Percentiles rank a stretch among this genome's conserved stretches.
Evolutionary conservation across 371 early-diverging fungal genomes (phyloP).

Genomic region (Blakeslea trispora): DNA sequence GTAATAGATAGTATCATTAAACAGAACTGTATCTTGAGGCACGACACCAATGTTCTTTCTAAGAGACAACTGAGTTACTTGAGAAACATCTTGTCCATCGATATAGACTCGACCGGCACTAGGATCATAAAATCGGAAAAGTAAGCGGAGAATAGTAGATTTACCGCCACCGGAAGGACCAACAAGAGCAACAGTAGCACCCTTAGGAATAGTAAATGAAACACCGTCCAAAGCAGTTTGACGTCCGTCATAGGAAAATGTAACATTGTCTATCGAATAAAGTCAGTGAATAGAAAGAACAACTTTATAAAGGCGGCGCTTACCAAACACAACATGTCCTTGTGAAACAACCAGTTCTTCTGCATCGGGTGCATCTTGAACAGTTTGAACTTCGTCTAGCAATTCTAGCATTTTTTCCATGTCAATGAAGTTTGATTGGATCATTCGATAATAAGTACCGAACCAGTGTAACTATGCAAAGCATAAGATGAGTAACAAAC

Average conservation of each 20-base stretch:
- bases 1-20: conserved; percentile 81
- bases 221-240: conserved; percentile 75
- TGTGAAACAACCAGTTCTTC: conserved; percentile 49
- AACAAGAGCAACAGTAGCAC: conserved; percentile 82
- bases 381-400: conserved; percentile 70
- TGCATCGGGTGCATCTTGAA: conserved; percentile 62
- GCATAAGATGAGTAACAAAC: conserved; percentile 3
- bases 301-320: too few relatives aligned
- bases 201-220: conserved; percentile 78
- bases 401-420: conserved; percentile 93
- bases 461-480: conserved; percentile 27
- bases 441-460: conserved; percentile 57
- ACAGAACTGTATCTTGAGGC: conserved; percentile 86
- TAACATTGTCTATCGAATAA: conserved; percentile 54
- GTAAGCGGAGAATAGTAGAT: conserved; percentile 85
- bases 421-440: conserved; percentile 84
- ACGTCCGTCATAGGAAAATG: conserved; percentile 73
- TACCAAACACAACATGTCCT: conserved; percentile 73
- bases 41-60: conserved; percentile 79
- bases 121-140: conserved; percentile 91
- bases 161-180: conserved; percentile 92
- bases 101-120: conserved; percentile 79
- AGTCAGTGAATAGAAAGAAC: too few relatives aligned
- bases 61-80: conserved; percentile 67
- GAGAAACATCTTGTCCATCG: conserved; percentile 85